These are phyloP conservation scores for Arthrobotrys conoides DNA, from an alignment of 2,329 filamentous ascomycete species.

Conservation along the genomic window DNA sequence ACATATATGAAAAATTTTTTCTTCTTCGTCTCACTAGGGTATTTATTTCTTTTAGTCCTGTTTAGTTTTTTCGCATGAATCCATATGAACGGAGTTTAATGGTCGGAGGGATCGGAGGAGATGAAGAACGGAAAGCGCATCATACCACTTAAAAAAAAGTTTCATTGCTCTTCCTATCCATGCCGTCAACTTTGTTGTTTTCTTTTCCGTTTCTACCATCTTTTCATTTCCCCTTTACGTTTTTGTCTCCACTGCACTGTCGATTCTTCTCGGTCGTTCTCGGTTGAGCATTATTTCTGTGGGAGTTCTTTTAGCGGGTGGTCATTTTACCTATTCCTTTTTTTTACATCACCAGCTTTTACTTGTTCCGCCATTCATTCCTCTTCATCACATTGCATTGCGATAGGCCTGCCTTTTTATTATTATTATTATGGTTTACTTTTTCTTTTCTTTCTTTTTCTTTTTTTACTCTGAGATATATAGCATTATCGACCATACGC, in stretches of 20 bases:
- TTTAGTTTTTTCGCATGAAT: slow-evolving; percentile 1
- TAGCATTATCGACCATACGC: slow-evolving; percentile 8
- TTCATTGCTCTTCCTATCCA: slow-evolving; percentile 11
- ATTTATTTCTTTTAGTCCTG: neutral
- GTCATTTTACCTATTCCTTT: neutral
- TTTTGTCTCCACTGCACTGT: neutral
- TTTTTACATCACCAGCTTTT: neutral
- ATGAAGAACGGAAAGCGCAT: neutral
- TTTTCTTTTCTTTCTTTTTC: slow-evolving; percentile 18
- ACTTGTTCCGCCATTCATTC: neutral
- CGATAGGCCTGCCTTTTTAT: neutral
- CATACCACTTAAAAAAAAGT: slow-evolving; percentile 13
- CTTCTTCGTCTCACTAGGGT: slow-evolving; percentile 1
- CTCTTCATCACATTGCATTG: slow-evolving; percentile 4
- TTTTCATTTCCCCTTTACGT: neutral
- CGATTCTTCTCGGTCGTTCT: neutral
- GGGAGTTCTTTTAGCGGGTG: slow-evolving; percentile 52
- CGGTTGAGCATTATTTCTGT: slow-evolving; percentile 42
- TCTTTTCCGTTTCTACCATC: neutral
- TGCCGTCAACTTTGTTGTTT: slow-evolving; percentile 3
- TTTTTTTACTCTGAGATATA: slow-evolving; percentile 21
- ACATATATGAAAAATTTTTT: neutral
- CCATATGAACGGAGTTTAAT: slow-evolving; percentile 28
- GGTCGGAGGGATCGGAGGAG: neutral
- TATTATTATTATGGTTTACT: no score